Evolutionary conservation across 73 alveolate genomes (phyloP).

Genomic region (Paramecium octaurelia): DNA sequence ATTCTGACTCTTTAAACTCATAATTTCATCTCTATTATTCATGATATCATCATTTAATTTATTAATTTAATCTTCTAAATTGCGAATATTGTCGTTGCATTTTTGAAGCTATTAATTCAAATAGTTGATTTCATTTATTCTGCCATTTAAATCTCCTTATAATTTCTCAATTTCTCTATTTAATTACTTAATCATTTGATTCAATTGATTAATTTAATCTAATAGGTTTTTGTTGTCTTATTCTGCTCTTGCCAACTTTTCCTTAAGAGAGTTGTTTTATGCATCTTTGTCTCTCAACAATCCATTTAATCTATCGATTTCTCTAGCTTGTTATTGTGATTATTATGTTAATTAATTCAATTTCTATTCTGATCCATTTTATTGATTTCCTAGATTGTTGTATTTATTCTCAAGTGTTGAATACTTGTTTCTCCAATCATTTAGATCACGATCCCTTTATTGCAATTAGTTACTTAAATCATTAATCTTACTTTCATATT

Average conservation of each 20-base stretch:
- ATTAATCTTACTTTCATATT: background rate
- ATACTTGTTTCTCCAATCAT: conserved; percentile 22
- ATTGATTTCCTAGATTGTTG: background rate
- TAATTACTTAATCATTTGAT: background rate
- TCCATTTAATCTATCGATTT: conserved; percentile 1
- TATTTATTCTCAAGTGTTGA: background rate
- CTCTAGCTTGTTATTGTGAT: background rate
- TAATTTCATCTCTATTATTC: background rate
- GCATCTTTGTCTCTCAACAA: background rate
- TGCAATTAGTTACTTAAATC: background rate
- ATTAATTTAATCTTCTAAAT: background rate
- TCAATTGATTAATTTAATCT: background rate
- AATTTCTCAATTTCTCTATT: background rate
- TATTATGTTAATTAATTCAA: background rate
- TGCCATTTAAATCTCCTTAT: background rate
- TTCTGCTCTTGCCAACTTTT: background rate
- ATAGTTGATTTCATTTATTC: background rate
- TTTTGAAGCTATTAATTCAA: background rate
- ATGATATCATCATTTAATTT: background rate
- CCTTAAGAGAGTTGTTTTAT: background rate
- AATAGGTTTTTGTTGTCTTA: background rate
- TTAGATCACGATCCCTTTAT: background rate
- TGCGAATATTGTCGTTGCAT: background rate
- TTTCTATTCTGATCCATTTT: background rate
- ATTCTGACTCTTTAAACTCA: background rate